Evolutionary conservation across 225 moss, liverwort and hornwort genomes (phyloP), one percentile per base, ranked within the genome.

Genomic region (Thuidium tamariscinum): DNA sequence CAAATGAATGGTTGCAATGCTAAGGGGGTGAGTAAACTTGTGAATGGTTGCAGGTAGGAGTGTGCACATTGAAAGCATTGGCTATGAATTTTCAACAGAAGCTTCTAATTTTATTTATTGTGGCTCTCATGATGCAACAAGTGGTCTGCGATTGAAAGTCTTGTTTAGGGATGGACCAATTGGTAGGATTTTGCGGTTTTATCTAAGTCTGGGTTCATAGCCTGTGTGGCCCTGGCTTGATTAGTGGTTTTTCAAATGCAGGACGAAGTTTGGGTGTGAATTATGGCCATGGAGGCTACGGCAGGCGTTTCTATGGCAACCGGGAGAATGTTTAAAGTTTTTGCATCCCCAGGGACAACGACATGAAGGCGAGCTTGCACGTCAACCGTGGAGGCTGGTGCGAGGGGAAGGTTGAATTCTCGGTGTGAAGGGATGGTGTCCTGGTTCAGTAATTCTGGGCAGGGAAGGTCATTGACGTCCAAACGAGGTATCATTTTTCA

Each of bases 241-340:
- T 82, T 37, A 73, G 49, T 75, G 62, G 1, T 70, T 79, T 34
- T 80, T 25, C 5, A 9, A 30, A 39, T 68, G 39, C 83, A 83
- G 77, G 83, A 80, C 74, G 71, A 77, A 63, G 54, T 34, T 73
- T 54, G 66, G 62, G 71, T 74, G 46, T 36, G 80, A 81, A 81
- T 59, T 65, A 49, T 79, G 88, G 88, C 82, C n/a, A 89, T 89
- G 89, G 86, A 76, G 41, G 74, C 86, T 46, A 11, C 81, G n/a
- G 75, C 60, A 66, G 61, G 88, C 59, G 44, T 60, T 89, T 89
- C 70, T 63, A 62, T 74, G 76, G 76, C 67, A 7, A 80, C 64
- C 15, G 84, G 84, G 68, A 87, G 79, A 70, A 23, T 81, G 62
- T 16, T 16, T 8, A 26, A 32, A 36, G 49, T 51, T 12, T 57